phyloP scores from a whole-genome alignment of 2,329 filamentous ascomycete genomes.

The Huntiella decipiens region DNA sequence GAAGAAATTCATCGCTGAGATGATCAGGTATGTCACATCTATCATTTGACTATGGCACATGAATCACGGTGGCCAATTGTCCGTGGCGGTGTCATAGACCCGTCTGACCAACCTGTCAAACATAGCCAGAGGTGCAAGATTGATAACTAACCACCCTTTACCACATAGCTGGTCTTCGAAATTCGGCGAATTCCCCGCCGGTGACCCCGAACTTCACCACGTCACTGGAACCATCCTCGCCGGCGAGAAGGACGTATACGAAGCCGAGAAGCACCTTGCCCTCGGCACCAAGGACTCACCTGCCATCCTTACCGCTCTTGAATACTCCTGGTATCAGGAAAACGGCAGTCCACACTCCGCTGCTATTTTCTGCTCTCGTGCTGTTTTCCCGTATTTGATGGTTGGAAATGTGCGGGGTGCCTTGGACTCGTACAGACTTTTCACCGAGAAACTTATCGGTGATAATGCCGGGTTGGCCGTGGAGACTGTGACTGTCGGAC shows the following conservation, averaged over 20 bases:
- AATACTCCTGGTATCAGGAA: constrained; percentile 85
- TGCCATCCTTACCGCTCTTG: constrained; percentile 58
- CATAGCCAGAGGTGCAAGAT: too few relatives aligned
- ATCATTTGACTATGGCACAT: background rate
- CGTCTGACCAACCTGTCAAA: too few relatives aligned
- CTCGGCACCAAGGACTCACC: constrained; percentile 80
- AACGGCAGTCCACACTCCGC: constrained; percentile 68
- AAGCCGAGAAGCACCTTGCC: constrained; percentile 77
- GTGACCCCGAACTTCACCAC: constrained; percentile 88
- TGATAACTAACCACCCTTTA: too few relatives aligned
- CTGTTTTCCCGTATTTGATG: constrained; percentile 76
- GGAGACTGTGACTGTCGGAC: constrained; percentile 61
- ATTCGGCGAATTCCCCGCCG: constrained; percentile 70
- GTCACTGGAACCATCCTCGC: constrained; percentile 74
- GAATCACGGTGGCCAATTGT: background rate
- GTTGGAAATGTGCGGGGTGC: constrained; percentile 81
- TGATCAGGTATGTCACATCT: constrained; percentile 42
- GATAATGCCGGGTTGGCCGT: constrained; percentile 39
- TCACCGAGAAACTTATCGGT: constrained; percentile 22
- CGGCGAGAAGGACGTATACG: constrained; percentile 83
- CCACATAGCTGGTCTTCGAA: constrained; percentile 54
- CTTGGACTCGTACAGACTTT: constrained; percentile 57
- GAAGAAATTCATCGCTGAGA: constrained; percentile 80
- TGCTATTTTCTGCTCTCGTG: constrained; percentile 67
- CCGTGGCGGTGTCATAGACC: background rate